These are phyloP conservation scores for Tricholoma sp. DNA, from an alignment of 768 basidiomycete genomes.

Conservation along the genomic window DNA sequence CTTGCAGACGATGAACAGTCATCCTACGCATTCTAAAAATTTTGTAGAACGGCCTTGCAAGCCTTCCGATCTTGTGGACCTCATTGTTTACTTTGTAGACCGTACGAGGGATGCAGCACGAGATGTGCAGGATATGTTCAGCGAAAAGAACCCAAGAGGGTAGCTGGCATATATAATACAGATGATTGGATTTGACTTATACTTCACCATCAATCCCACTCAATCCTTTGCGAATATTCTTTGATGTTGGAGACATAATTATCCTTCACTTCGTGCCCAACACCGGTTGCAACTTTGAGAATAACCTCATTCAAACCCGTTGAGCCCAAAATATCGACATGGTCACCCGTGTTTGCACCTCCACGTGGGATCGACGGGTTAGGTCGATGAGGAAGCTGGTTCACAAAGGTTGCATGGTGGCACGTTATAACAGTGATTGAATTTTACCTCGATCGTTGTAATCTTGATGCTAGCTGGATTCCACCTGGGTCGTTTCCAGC, in stretches of 20 bases:
- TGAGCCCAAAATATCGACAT: conserved; percentile 81
- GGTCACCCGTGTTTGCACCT: conserved; percentile 88
- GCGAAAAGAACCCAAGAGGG: neutral
- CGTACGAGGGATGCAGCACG: conserved; percentile 16
- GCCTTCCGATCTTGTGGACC: conserved; percentile 8
- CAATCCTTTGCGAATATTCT: conserved; percentile 66
- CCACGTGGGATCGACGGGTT: conserved; percentile 71
- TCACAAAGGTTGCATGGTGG: neutral
- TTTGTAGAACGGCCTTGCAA: conserved; percentile 10
- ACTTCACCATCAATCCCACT: conserved; percentile 58
- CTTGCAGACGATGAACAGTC: conserved; percentile 10
- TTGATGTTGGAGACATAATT: conserved; percentile 71
- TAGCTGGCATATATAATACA: neutral
- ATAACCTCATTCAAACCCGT: conserved; percentile 86
- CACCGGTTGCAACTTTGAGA: conserved; percentile 83
- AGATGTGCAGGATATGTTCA: conserved; percentile 15
- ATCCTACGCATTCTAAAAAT: conserved; percentile 16
- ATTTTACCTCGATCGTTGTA: conserved; percentile 78
- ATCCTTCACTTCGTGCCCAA: conserved; percentile 65
- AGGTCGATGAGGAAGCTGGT: conserved; percentile 76
- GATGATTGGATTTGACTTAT: neutral
- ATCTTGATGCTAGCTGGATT: conserved; percentile 89
- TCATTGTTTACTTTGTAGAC: conserved; percentile 22
- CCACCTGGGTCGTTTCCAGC: conserved; percentile 87
- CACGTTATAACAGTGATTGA: neutral